Evolutionary conservation across 768 basidiomycete species (phyloP), one percentile per base, ranked within the genome.

Genomic region (Boletus bicolor): DNA sequence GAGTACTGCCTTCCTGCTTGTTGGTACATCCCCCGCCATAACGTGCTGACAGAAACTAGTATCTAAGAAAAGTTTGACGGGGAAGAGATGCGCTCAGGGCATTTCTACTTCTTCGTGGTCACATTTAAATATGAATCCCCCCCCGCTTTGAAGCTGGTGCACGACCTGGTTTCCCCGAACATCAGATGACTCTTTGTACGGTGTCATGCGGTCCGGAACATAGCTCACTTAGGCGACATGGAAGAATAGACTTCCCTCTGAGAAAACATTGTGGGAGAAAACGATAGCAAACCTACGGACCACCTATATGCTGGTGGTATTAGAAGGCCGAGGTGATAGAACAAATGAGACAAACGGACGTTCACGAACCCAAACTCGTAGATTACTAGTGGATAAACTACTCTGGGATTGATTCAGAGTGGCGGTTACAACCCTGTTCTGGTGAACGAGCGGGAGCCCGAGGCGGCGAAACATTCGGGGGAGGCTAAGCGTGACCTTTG

Each of bases 1-100:
- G 36, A 82, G 72, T 42, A 87, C 80, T 10, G 85, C 85, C 68
- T 79, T 81, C 52, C 72, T 77, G 67, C 83, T 87, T n/a, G 79
- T 84, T 41, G 83, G 82, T 54, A 83, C 73, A 49, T 80, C 82
- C 62, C 69, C 67, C 47, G 68, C 62, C 67, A 70, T 68, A 34
- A 19, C 8, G 54, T 44, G 49, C n/a, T 44, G 35, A 37, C 14
- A 44, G 14, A 4, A 4, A 17, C 43, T 49, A 32, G 48, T 35
- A 36, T 44, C 50, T 17, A 51, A 28, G 44, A 50, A 48, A 49
- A 45, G 15, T 37, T 17, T n/a, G 36, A 44, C 21, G 34, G 38
- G 37, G 9, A 51, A 45, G 45, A 34, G 44, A 36, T 17, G 28
- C 35, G 36, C 37, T 46, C 21, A 2, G 30, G 26, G 30, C 26